Evolutionary conservation across 768 basidiomycete species (phyloP).

Genomic region (Boletus sp.): DNA sequence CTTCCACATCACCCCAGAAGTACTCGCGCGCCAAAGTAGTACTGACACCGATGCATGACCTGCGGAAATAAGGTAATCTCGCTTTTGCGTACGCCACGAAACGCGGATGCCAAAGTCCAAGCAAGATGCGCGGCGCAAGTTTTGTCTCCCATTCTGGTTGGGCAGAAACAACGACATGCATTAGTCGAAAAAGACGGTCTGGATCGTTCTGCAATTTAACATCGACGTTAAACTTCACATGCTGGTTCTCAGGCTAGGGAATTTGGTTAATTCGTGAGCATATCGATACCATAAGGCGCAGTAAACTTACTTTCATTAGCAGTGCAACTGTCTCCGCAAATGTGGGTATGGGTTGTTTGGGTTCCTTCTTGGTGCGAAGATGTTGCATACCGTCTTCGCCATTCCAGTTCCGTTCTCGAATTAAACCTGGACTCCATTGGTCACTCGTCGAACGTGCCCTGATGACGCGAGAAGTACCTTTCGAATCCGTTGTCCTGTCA

Average conservation of each 20-base stretch:
- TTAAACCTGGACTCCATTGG: conserved; percentile 47
- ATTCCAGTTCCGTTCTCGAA: conserved; percentile 70
- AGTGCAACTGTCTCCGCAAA: conserved; percentile 80
- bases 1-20: conserved; percentile 86
- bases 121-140: conserved; percentile 77
- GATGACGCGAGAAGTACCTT: conserved; percentile 40
- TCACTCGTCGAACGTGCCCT: conserved; percentile 28
- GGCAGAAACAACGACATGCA: conserved; percentile 63
- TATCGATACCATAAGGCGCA: conserved; percentile 8
- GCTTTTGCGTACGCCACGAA: conserved; percentile 78
- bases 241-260: conserved; percentile 65
- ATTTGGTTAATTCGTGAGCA: conserved; percentile 3
- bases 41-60: conserved; percentile 82
- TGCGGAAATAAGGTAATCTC: conserved; percentile 76
- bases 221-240: conserved; percentile 83
- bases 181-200: conserved; percentile 74
- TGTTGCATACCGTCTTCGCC: conserved; percentile 73
- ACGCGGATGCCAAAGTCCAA: conserved; percentile 89
- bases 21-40: conserved; percentile 72
- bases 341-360: conserved; percentile 85
- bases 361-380: conserved; percentile 74
- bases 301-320: conserved; percentile 65
- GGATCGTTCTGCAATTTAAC: conserved; percentile 95
- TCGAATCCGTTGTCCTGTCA: conserved; percentile 78
- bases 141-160: conserved; percentile 70